Evolutionary conservation across 805 yeast genomes (phyloP).

Genomic region (Metschnikowia dekortorum): DNA sequence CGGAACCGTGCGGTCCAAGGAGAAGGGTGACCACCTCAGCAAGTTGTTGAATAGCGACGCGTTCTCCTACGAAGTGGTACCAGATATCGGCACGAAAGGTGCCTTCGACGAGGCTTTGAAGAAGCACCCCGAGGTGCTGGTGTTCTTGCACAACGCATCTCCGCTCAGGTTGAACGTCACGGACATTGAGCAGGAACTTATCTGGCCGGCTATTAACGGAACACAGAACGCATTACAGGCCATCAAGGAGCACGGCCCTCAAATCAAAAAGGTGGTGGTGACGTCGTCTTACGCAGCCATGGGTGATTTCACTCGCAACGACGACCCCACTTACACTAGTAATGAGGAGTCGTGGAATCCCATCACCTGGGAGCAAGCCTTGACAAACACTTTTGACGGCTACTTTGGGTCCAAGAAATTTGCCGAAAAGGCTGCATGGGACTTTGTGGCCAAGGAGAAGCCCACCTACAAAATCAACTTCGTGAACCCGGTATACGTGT

Average conservation of each 20-base stretch:
- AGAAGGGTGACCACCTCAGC: conserved; percentile 19
- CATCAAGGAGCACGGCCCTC: conserved; percentile 7
- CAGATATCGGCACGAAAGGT: conserved; percentile 42
- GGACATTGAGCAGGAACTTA: conserved; percentile 46
- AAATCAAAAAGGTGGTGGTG: conserved; percentile 9
- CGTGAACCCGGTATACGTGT: conserved; percentile 21
- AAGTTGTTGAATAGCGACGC: conserved; percentile 25
- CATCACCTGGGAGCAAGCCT: conserved; percentile 44
- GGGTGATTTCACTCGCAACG: conserved; percentile 8
- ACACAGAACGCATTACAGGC: conserved; percentile 13
- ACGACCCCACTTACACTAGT: conserved; percentile 7
- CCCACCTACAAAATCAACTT: conserved; percentile 34
- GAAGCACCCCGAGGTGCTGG: conserved; percentile 46
- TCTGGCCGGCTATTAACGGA: conserved; percentile 48
- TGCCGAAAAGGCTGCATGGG: conserved; percentile 47
- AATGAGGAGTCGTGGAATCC: conserved; percentile 42
- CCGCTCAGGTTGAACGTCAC: conserved; percentile 47
- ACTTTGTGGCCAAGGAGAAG: conserved; percentile 24
- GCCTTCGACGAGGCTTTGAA: conserved; percentile 46
- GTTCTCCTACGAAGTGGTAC: conserved; percentile 43
- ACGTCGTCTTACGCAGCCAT: conserved; percentile 14
- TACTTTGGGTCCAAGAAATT: conserved; percentile 49
- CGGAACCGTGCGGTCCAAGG: conserved; percentile 25
- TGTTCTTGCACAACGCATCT: conserved; percentile 59
- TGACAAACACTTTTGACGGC: conserved; percentile 26